Evolutionary conservation across 1,284 basidiomycete genomes (phyloP), one percentile per base, ranked within the genome.

Genomic region (Athelia psychrophila): DNA sequence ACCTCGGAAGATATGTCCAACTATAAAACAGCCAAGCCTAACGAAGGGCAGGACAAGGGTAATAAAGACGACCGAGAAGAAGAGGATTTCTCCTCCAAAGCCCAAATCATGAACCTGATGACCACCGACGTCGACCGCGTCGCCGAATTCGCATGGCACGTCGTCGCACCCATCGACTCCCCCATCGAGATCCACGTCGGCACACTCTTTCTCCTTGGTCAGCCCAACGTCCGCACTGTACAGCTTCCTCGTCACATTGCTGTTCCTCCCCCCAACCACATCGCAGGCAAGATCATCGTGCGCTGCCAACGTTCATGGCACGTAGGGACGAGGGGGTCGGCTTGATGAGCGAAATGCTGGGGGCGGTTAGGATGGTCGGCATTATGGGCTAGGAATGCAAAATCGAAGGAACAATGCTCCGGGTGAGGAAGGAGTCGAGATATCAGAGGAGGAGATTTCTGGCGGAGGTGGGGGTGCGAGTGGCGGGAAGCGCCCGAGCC

Each of bases 281-380:
- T 83, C 45, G 91, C 93, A 0, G 87, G 90, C 46, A 93, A 91
- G 68, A 73, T 94, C 19, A 89, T 96, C 36, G 88, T 96, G 13
- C 74, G 77, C 47, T 83, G 82, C 0, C 93, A 97, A 64, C 93
- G 95, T 55, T 97, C 20, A 95, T 95, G 91, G 94, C 93, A 70
- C 81, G 91, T 33, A 81, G 94, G 19, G 95, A 97, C 61, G 89
- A 94, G 69, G 83, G 95, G 47, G 92, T 95, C 18, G 78, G 88
- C 1, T 72, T 96, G 45, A 97, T 96, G 93, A 96, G 96, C 61
- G 94, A 97, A 72, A n/a, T n/a, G n/a, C n/a, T n/a, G n/a, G n/a
- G n/a, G n/a, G n/a, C n/a, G n/a, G n/a, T n/a, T n/a, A n/a, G n/a
- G n/a, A n/a, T n/a, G n/a, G n/a, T n/a, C n/a, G n/a, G n/a, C n/a